Evolutionary conservation across 345 rosid species (phyloP).

Genomic region (Fremontodendron californicum): DNA sequence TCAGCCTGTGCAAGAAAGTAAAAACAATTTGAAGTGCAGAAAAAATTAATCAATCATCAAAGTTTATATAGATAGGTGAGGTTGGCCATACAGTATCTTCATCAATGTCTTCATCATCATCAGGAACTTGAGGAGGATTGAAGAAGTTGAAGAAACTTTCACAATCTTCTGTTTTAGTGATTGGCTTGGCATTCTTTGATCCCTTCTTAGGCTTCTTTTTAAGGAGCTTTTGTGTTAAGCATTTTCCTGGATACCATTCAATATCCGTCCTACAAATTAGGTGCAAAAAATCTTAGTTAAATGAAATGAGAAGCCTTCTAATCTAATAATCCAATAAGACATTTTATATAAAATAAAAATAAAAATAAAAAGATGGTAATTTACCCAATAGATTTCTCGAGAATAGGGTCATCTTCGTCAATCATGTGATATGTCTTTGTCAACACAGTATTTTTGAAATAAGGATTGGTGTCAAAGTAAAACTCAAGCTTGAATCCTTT

Average conservation of each 20-base stretch:
- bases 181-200: no score
- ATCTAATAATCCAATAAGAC: not conserved
- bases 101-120: no score
- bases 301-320: not conserved
- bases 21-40: not conserved
- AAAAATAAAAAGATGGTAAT: not conserved
- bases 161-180: no score
- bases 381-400: constrained; percentile 94
- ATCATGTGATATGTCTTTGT: constrained; percentile 94
- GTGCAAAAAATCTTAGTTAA: not conserved
- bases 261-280: constrained; percentile 42
- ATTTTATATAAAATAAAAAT: no score
- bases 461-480: constrained; percentile 79
- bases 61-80: not conserved
- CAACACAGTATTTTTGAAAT: constrained; percentile 75
- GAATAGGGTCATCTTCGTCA: constrained; percentile 93
- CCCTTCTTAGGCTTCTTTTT: no score
- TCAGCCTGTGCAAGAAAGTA: constrained; percentile 58
- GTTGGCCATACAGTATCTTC: constrained; percentile 61
- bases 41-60: not conserved
- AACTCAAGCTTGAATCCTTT: constrained; percentile 98
- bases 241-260: no score
- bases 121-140: no score
- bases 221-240: no score
- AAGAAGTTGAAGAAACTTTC: no score